Percentiles rank a stretch among this genome's conserved stretches.
Conservation (phyloP, 176 grass and related monocot genomes). For the Musa troglodytarum region DNA sequence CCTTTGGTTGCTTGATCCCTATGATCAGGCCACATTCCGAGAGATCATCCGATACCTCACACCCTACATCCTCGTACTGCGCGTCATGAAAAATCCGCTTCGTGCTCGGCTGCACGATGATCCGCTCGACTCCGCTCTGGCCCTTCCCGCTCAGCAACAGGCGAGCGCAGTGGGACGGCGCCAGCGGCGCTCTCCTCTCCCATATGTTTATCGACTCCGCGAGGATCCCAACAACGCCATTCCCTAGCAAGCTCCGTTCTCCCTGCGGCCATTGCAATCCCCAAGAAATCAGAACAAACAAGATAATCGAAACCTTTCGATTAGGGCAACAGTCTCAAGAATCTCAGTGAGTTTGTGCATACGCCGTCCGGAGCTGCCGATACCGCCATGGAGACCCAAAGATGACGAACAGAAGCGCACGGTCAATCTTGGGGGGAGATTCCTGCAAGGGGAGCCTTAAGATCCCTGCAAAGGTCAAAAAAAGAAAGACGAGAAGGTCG, state of each 20-base stretch:
- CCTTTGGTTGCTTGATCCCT: slow-evolving; percentile 96
- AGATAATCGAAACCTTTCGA: neutral
- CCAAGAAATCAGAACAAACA: too few relatives aligned
- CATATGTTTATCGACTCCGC: slow-evolving; percentile 82
- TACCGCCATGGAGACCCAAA: neutral
- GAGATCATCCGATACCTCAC: slow-evolving; percentile 75
- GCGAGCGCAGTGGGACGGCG: slow-evolving; percentile 70
- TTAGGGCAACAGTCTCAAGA: neutral
- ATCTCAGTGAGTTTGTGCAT: neutral
- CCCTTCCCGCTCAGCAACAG: slow-evolving; percentile 59
- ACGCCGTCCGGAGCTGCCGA: neutral
- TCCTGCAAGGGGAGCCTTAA: neutral
- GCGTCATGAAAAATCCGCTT: slow-evolving; percentile 80
- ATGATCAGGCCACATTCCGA: slow-evolving; percentile 76
- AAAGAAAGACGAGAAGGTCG: neutral
- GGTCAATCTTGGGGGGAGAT: neutral
- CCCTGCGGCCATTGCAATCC: slow-evolving; percentile 20
- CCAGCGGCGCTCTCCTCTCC: slow-evolving; percentile 78
- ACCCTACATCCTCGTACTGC: slow-evolving; percentile 85
- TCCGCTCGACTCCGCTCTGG: slow-evolving; percentile 45
- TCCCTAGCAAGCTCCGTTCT: slow-evolving; percentile 56
- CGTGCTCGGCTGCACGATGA: slow-evolving; percentile 85
- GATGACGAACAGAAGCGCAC: neutral
- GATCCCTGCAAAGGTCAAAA: neutral
- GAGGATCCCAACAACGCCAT: slow-evolving; percentile 76